Percentiles rank a stretch among this genome's conserved stretches.
phyloP scores from a whole-genome alignment of 257 asterid genomes.

The Solanum pinnatisectum region DNA sequence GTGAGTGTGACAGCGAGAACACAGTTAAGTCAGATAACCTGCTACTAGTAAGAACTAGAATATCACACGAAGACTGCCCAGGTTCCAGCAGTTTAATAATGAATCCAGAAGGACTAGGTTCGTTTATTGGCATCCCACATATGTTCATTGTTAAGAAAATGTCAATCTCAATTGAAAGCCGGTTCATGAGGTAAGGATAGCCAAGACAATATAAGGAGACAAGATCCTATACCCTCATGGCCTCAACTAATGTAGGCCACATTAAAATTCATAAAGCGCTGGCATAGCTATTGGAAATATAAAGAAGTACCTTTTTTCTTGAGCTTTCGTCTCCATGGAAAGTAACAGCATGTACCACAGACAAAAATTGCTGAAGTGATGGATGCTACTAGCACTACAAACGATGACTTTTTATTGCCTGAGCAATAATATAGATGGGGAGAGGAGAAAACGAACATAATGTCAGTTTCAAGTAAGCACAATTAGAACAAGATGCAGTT shows the following conservation, averaged over 20 bases:
- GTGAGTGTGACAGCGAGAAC: not conserved
- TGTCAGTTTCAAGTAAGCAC: not conserved
- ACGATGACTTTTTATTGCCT: conserved; percentile 1
- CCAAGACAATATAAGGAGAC: not conserved
- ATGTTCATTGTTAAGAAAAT: not conserved
- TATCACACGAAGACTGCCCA: not conserved
- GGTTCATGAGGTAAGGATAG: not conserved
- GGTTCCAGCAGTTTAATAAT: not conserved
- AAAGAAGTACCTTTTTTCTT: conserved; percentile 10
- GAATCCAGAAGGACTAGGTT: not conserved
- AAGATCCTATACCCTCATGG: not conserved
- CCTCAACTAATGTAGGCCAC: not conserved
- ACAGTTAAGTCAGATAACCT: too few relatives aligned
- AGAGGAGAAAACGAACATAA: not conserved
- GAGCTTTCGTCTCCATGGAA: conserved; percentile 3
- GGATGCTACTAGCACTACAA: not conserved
- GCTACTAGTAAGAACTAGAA: not conserved
- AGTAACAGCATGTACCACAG: not conserved
- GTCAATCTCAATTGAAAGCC: not conserved
- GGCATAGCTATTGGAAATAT: not conserved
- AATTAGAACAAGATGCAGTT: not conserved
- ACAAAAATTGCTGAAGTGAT: not conserved
- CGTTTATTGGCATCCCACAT: not conserved
- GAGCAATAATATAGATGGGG: not conserved
- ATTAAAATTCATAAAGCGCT: not conserved